Evolutionary conservation across 108 stramenopile species (phyloP).

Genomic region (Schizochytrium sp.): DNA sequence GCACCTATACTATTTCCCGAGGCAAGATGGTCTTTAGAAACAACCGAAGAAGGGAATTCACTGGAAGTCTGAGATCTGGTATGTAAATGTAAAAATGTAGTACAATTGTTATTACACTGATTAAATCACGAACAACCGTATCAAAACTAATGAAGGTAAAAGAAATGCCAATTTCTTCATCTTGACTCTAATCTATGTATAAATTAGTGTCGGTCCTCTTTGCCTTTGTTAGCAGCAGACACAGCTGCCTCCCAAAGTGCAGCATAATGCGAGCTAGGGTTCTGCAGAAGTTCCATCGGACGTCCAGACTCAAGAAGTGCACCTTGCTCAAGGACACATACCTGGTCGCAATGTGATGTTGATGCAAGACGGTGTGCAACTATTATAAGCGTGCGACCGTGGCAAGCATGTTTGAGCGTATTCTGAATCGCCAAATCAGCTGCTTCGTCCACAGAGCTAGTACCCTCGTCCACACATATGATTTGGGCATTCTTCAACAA

Average conservation of each 20-base stretch:
- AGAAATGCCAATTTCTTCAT: too few relatives aligned
- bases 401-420: conserved; percentile 89
- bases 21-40: too few relatives aligned
- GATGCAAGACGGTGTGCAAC: conserved; percentile 79
- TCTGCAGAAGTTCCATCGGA: conserved; percentile 82
- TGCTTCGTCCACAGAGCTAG: conserved; percentile 86
- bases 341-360: conserved; percentile 75
- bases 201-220: background rate
- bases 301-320: conserved; percentile 83
- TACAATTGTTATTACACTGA: background rate
- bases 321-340: conserved; percentile 72
- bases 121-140: background rate
- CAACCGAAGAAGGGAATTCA: too few relatives aligned
- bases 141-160: too few relatives aligned
- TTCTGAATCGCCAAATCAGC: conserved; percentile 89
- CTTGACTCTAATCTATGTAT: background rate
- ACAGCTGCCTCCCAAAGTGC: conserved; percentile 69
- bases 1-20: too few relatives aligned
- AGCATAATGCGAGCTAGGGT: conserved; percentile 80
- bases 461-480: conserved; percentile 93
- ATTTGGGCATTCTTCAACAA: conserved; percentile 90
- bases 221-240: background rate
- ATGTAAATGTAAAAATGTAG: too few relatives aligned
- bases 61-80: too few relatives aligned
- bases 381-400: conserved; percentile 89